Evolutionary conservation across 441 rosid genomes (phyloP).

Genomic region (Corymbia citriodora): DNA sequence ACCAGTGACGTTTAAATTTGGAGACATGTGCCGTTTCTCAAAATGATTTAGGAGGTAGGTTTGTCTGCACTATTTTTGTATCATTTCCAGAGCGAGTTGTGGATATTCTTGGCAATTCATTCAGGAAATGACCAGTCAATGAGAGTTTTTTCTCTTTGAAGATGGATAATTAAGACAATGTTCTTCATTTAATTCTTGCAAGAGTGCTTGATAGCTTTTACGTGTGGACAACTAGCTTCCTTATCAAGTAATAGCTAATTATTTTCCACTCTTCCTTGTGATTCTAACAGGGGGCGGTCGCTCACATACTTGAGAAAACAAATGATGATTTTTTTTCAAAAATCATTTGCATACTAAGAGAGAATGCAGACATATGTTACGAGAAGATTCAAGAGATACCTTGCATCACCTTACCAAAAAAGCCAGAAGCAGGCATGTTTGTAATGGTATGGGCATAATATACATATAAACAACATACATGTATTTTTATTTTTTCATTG

Average conservation of each 20-base stretch:
- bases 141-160: not conserved
- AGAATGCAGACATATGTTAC: slow-evolving; percentile 24
- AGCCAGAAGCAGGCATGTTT: slow-evolving; percentile 41
- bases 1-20: not conserved
- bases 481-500: not conserved
- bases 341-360: slow-evolving; percentile 18
- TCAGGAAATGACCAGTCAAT: not conserved
- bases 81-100: not conserved
- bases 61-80: not conserved
- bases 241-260: not conserved
- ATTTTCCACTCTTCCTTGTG: not conserved
- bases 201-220: not conserved
- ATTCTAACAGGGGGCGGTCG: slow-evolving; percentile 24
- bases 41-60: not conserved
- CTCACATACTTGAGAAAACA: slow-evolving; percentile 32
- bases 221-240: not conserved
- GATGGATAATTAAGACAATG: not conserved
- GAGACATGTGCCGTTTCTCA: not conserved
- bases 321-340: slow-evolving; percentile 31
- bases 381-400: slow-evolving; percentile 35
- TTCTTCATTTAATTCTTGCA: not conserved
- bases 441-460: slow-evolving; percentile 20
- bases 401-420: slow-evolving; percentile 33
- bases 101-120: not conserved
- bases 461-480: not conserved